Evolutionary conservation across 495 filamentous ascomycete species (phyloP).

Genomic region (Penicillium atrosanguineum): DNA sequence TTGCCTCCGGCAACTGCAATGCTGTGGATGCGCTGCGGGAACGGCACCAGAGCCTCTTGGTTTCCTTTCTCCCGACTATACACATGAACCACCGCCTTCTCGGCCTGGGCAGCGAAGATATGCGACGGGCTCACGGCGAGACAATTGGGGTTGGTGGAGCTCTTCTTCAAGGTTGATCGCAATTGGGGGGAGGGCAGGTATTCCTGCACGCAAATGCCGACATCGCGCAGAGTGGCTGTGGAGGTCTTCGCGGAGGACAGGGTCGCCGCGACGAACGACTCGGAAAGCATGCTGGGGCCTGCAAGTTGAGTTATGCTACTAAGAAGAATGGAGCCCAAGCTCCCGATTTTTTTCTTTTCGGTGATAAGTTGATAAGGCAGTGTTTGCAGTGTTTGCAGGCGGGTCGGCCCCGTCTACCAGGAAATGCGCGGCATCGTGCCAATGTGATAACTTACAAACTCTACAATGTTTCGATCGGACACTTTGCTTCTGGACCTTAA

Average conservation of each 20-base stretch:
- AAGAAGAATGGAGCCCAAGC: constrained; percentile 1
- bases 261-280: constrained; percentile 76
- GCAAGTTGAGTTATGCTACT: constrained; percentile 16
- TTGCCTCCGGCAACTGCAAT: constrained; percentile 58
- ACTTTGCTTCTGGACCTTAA: not conserved
- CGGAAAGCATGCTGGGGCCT: constrained; percentile 64
- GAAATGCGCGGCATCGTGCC: constrained; percentile 6
- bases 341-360: constrained; percentile 28
- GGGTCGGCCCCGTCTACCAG: not conserved
- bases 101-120: constrained; percentile 84
- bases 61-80: constrained; percentile 80
- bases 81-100: constrained; percentile 89
- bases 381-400: constrained; percentile 43
- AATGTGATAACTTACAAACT: constrained; percentile 20
- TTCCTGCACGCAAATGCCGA: constrained; percentile 80
- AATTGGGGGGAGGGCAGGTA: constrained; percentile 70
- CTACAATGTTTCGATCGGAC: constrained; percentile 1
- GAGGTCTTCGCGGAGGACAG: constrained; percentile 60
- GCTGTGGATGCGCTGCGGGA: constrained; percentile 79
- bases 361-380: constrained; percentile 30
- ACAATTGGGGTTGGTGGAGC: constrained; percentile 72
- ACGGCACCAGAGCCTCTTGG: constrained; percentile 82
- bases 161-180: constrained; percentile 86
- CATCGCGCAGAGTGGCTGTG: constrained; percentile 67
- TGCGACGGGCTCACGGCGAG: constrained; percentile 80